Base-by-base conservation (phyloP, 2,329 filamentous ascomycete genomes). In the Botrytis cinerea region DNA sequence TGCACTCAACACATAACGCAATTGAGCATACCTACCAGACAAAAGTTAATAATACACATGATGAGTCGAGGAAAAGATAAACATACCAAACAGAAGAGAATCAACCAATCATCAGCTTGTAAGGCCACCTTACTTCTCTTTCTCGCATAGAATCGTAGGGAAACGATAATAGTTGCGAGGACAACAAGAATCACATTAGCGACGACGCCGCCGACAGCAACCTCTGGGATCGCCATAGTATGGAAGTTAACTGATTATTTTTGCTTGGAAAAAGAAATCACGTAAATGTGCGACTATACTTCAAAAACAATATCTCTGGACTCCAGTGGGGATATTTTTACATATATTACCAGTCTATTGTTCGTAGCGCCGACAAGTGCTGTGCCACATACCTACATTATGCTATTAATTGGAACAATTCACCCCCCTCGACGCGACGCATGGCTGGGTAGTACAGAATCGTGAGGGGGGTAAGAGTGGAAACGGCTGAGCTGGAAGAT, bases 21-120 rank as follows among this genome's bases (percentile, higher is more conserved):
- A 71, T 32, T 9, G 70, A 46, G 46, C 70, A 51, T 25, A 71
- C 32, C 70, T 71, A 54, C 20, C 22, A 22, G 14, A 40, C 10
- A 40, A 35, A 18, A 43, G 5, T 38, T 20, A n/a, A 64, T 28
- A 54, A 51, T 57, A 9, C 20, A 45, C 28, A 22, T 4, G 2
- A n/a, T 22, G 22, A 43, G n/a, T 28, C 18, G 28, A 22, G 32
- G 9, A 18, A 20, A 5, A 32, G 2, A n/a, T 57, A 4, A 25
- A 72, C 62, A 45, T 68, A 72, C 71, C 38, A 72, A 45, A 12
- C 45, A 57, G n/a, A 60, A 59, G 20, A 72, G 9, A 14, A 60
- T 68, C 62, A 72, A 22, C 71, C 71, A 72, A 35, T 72, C 71
- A 59, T 72, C 71, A 25, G 46, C 35, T 51, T 45, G 20, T 10